Evolutionary conservation across 345 rosid genomes (phyloP), one percentile per base, ranked within the genome.

Genomic region (Salix suchowensis): DNA sequence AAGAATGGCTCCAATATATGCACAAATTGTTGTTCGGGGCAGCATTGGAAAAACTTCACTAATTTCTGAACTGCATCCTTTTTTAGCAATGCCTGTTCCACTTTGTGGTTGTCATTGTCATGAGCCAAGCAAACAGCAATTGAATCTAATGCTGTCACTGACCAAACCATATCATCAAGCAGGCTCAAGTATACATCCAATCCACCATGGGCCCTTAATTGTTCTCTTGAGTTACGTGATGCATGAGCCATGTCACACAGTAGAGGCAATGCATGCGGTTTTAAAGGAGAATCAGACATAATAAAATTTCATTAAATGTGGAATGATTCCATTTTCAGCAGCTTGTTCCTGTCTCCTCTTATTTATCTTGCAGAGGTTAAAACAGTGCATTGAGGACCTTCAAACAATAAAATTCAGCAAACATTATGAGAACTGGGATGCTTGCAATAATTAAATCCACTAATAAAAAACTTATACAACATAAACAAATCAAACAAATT

Each of bases 191-290:
- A 96, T 74, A 94, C 95, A 84, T 96, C 98, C 79, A 96, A 85
- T 65, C 98, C 98, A 21, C 97, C 99, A 78, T 96, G 98, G 42
- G 95, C 99, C 80, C 98, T 89, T 79, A 96, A 80, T 81, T 94
- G 99, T 83, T 96, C 99, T 84, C 99, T 90, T 62, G 99, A 92
- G 79, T 92, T 94, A 67, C 94, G 97, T 14, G 99, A 96, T 13
- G 99, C 99, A 82, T 94, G 99, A 65, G 99, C 99, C 99, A 96
- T 96, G 84, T 96, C 99, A 79, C 99, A 96, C 54, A 96, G 83
- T 65, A 94, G 87, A 67, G 99, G 96, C 84, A 96, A 85, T 23
- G 99, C 99, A 76, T 84, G 83, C 70, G 85, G 95, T 83, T 91
- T 96, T 76, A 96, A 84, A 46, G 91, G 89, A 77, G 97, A 94